Base-by-base conservation (phyloP, 306 rosid genomes). In the Lathyrus oleraceus region DNA sequence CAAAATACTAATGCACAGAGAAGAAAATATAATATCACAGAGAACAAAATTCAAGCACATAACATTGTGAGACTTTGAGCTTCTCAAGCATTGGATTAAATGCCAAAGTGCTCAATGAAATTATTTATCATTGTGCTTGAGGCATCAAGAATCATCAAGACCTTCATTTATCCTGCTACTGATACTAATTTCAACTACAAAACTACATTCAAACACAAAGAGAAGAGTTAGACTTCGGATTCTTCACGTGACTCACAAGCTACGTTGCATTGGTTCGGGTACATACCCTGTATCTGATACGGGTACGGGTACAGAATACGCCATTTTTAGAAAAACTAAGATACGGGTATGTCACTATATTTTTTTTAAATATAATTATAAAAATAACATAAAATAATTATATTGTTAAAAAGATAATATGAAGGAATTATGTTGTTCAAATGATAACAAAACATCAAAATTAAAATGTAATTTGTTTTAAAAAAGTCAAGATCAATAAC, bases 61-160 rank as follows among this genome's bases (percentile, higher is more conserved):
- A 9, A 65, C 10, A 11, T 25, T 45, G 38, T 35, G 40, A 64
- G 35, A 79, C 17, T 52, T 47, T 42, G 54, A 68, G 63, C 28
- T 36, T 25, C 53, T 17, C 65, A 70, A 35, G 25, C 23, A 6
- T 53, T 7, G 51, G 43, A 60, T 39, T 42, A 40, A 66, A 57
- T 58, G 77, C 19, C 45, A 58, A 16, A 42, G 25, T 32, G 25
- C 62, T 38, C 38, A 42, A 68, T 28, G 25, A 48, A 53, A 66
- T 14, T 25, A 43, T 14, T 57, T 27, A 57, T 28, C 11, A 57
- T 11, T 54, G 54, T 15, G 35, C 52, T 57, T 61, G 70, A 65
- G 67, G 40, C 70, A 75, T 38, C 60, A 61, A 61, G 30, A 58
- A 74, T 49, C 35, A 65, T 40, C 40, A 56, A 56, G 42, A 35